Conservation (phyloP, 2,329 filamentous ascomycete species). For the Colletotrichum kahawae region DNA sequence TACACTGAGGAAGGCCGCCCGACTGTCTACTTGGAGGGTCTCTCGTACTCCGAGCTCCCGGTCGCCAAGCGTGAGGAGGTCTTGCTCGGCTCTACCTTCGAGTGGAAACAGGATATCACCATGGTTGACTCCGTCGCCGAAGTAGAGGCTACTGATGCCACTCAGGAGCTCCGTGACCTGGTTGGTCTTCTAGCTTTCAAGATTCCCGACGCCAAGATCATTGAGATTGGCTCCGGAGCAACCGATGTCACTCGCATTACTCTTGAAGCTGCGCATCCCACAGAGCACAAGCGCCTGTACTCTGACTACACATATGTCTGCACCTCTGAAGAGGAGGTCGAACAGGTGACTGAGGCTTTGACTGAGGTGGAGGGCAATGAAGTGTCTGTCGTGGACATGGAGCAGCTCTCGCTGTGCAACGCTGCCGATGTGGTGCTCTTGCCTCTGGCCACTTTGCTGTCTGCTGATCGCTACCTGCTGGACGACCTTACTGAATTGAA, state of each 20-base stretch:
- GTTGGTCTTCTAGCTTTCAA: background rate
- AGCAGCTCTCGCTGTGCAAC: background rate
- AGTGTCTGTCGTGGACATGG: background rate
- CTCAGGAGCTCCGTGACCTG: background rate
- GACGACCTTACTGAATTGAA: background rate
- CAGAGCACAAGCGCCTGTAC: background rate
- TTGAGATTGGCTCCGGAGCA: background rate
- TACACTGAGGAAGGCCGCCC: constrained; percentile 4
- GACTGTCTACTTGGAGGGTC: background rate
- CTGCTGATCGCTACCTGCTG: background rate
- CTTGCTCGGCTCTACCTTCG: background rate
- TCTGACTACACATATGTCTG: constrained; percentile 3
- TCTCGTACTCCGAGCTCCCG: constrained; percentile 1
- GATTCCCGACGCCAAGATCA: background rate
- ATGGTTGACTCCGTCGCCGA: background rate
- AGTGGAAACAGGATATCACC: background rate
- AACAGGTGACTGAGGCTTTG: background rate
- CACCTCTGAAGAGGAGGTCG: background rate
- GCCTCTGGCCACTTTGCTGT: background rate
- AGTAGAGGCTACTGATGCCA: background rate
- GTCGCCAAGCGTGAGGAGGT: constrained; percentile 1
- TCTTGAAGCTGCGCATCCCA: background rate
- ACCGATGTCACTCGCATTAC: background rate
- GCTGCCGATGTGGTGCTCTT: background rate
- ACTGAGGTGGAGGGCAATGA: background rate